phyloP scores from a whole-genome alignment of 345 rosid genomes.

The Adansonia digitata region DNA sequence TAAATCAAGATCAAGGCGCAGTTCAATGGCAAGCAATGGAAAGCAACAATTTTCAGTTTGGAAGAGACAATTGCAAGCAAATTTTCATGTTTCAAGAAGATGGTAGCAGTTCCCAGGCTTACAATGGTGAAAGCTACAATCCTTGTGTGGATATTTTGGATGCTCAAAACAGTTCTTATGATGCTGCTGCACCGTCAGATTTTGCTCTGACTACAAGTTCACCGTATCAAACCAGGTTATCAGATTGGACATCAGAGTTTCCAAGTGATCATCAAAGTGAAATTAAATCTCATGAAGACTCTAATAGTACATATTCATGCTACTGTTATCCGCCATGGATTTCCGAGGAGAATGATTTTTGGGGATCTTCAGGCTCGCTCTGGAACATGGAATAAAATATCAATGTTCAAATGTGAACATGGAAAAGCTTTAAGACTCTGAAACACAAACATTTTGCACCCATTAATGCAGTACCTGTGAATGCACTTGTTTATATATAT shows the following conservation, averaged over 20 bases:
- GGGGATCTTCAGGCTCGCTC: slow-evolving; percentile 22
- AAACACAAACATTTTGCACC: background rate
- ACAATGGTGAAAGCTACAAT: slow-evolving; percentile 8
- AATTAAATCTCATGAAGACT: background rate
- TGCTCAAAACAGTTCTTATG: slow-evolving; percentile 10
- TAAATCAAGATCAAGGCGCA: slow-evolving; percentile 36
- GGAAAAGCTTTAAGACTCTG: background rate
- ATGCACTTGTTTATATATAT: background rate
- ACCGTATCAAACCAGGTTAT: slow-evolving; percentile 44
- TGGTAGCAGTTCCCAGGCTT: background rate
- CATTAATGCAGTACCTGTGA: background rate
- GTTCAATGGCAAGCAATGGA: too few species aligned
- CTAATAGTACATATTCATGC: background rate
- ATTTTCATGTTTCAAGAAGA: background rate
- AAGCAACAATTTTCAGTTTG: slow-evolving; percentile 6
- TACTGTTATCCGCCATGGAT: background rate
- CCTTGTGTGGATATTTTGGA: slow-evolving; percentile 12
- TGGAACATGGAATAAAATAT: slow-evolving; percentile 19
- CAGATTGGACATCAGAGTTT: slow-evolving; percentile 50
- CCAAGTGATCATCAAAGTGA: slow-evolving; percentile 28
- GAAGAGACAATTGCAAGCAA: slow-evolving; percentile 8
- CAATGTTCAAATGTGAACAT: background rate
- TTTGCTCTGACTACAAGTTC: slow-evolving; percentile 34
- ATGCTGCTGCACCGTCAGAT: slow-evolving; percentile 11
- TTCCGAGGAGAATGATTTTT: slow-evolving; percentile 9